These are phyloP conservation scores for Cardamine occulta DNA, from an alignment of 345 rosid genomes.

Conservation along the genomic window DNA sequence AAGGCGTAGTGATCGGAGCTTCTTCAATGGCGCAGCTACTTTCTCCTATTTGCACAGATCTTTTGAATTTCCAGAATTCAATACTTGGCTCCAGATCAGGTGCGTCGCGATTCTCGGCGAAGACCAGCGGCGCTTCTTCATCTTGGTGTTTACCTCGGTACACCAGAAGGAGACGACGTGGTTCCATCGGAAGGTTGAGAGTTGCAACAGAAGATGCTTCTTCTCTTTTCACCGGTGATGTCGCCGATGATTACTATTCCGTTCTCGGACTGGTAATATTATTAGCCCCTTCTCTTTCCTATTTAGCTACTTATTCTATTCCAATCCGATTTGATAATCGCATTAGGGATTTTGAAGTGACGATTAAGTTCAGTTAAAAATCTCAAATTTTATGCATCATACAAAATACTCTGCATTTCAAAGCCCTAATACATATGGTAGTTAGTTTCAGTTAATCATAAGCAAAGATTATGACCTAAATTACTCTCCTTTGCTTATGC, in stretches of 20 bases:
- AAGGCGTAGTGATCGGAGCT: slow-evolving; percentile 22
- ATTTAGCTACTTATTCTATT: background rate
- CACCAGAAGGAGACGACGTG: slow-evolving; percentile 44
- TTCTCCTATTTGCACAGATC: slow-evolving; percentile 75
- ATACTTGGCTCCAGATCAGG: slow-evolving; percentile 41
- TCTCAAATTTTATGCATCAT: background rate
- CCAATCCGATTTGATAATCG: background rate
- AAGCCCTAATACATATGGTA: background rate
- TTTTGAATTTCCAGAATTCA: slow-evolving; percentile 62
- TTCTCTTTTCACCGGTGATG: slow-evolving; percentile 48
- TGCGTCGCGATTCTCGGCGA: slow-evolving; percentile 44
- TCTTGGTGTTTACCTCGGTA: slow-evolving; percentile 43
- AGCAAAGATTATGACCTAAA: slow-evolving; percentile 1
- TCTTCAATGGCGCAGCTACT: slow-evolving; percentile 75
- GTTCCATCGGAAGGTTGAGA: slow-evolving; percentile 46
- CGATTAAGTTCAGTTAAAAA: background rate
- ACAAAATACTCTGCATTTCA: background rate
- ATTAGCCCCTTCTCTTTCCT: background rate
- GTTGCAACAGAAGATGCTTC: slow-evolving; percentile 61
- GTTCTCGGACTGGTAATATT: slow-evolving; percentile 82
- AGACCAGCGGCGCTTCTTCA: slow-evolving; percentile 29
- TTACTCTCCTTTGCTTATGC: background rate
- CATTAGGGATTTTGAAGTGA: background rate
- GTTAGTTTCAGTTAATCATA: background rate
- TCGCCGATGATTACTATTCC: slow-evolving; percentile 83